Evolutionary conservation across 2,329 filamentous ascomycete species (phyloP), one percentile per base, ranked within the genome.

Genomic region (Paracamarosporium sp.): DNA sequence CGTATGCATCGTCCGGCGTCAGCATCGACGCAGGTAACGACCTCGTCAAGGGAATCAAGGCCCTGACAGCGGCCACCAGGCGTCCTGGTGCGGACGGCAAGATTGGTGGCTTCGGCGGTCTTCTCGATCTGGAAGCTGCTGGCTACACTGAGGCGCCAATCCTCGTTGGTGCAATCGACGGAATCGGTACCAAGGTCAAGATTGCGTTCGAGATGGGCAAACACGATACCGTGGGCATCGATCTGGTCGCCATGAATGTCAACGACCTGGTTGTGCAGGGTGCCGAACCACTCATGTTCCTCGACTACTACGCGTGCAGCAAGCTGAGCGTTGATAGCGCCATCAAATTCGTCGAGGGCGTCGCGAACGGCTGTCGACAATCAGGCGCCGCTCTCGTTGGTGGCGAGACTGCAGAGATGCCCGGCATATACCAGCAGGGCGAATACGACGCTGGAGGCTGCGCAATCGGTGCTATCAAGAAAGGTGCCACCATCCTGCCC

Each of bases 201-300:
- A 92, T 99, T 70, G 95, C 95, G 0, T 94, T 97, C 75, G 86
- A 88, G 12, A 91, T 96, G 81, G 85, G 88, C 68, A 92, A 96
- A 79, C 95, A 97, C 79, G 89, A 94, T 77, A 97, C 93, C 3
- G 94, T 99, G 11, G 95, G 95, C 59, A 93, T 99, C 68, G 95
- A 99, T 75, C 86, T 99, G 33, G 95, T 99, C 4, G 95, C 95
- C 65, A 98, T 98, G 94, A 98, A 97, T 77, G 95, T 98, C 74
- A 99, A 99, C 77, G 95, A 99, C 72, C 85, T 99, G 0, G 89
- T 99, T 50, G 95, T 98, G 8, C 93, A 98, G 80, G 95, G 95
- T 53, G 95, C 95, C 12, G 92, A 95, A 67, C 93, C 95, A 2
- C 84, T 98, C 63, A 95, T 95, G 83, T 98, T 99, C 85, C 88